These are phyloP conservation scores for Arthrobotrys entomopaga DNA, from an alignment of 2,329 filamentous ascomycete genomes.

Conservation along the genomic window DNA sequence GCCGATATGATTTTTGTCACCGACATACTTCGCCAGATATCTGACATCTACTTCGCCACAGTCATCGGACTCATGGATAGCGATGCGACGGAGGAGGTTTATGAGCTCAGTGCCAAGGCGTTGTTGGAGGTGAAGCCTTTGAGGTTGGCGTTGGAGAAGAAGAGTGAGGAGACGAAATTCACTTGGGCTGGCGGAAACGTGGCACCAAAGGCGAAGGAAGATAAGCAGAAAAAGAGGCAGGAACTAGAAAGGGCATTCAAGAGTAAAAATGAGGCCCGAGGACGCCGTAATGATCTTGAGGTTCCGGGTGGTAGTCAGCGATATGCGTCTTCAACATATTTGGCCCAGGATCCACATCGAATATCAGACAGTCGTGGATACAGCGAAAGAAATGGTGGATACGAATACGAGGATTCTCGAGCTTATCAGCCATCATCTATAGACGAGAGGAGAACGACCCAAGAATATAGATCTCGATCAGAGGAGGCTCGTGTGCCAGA, in stretches of 20 bases:
- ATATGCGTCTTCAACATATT: too few species aligned
- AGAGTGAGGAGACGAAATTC: neutral
- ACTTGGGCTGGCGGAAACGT: neutral
- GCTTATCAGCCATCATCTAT: too few species aligned
- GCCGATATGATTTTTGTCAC: neutral
- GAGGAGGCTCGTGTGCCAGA: too few species aligned
- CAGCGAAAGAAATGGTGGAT: too few species aligned
- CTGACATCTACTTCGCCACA: slow-evolving; percentile 1
- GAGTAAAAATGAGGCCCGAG: neutral
- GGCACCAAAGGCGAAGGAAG: neutral
- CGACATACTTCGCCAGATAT: slow-evolving; percentile 7
- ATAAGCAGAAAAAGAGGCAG: neutral
- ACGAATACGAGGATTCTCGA: too few species aligned
- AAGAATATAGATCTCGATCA: too few species aligned
- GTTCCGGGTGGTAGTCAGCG: too few species aligned
- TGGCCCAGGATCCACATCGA: too few species aligned
- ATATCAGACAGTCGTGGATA: too few species aligned
- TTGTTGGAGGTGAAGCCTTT: slow-evolving; percentile 14
- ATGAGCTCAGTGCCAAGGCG: slow-evolving; percentile 5
- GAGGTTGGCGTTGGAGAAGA: neutral
- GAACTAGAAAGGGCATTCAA: neutral
- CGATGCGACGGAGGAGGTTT: slow-evolving; percentile 4
- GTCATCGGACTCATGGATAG: slow-evolving; percentile 15
- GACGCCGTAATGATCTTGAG: too few species aligned
- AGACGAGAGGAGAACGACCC: too few species aligned